phyloP scores from a whole-genome alignment of 164 flowering plant species.

The Saururus chinensis region DNA sequence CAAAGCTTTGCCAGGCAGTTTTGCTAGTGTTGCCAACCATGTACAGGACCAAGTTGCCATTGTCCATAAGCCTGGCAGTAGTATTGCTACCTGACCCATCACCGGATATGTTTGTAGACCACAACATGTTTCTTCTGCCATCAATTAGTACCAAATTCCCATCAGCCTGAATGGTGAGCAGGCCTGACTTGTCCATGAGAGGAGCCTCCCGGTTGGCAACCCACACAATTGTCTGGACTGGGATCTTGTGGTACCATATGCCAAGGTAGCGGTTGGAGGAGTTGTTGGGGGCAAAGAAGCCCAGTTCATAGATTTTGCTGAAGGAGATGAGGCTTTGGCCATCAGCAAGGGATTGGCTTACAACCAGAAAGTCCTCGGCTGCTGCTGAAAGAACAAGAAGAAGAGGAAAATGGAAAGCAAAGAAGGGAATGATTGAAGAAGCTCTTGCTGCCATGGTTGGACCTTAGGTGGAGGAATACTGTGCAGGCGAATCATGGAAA shows the following conservation, averaged over 20 bases:
- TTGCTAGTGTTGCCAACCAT: neutral
- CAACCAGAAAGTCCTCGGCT: neutral
- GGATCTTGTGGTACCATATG: constrained; percentile 19
- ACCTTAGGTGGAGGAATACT: too few relatives aligned
- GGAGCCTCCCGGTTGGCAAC: constrained; percentile 30
- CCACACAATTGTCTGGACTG: constrained; percentile 20
- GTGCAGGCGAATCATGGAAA: too few relatives aligned
- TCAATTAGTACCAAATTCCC: neutral
- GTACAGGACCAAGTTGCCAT: neutral
- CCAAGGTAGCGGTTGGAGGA: constrained; percentile 18
- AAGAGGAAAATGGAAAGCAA: neutral
- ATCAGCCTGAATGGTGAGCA: neutral
- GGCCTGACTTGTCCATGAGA: constrained; percentile 2
- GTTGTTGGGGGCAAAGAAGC: constrained; percentile 21
- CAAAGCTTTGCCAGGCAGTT: constrained; percentile 19
- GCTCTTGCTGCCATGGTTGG: neutral
- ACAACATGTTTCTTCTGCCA: neutral
- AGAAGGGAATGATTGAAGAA: neutral
- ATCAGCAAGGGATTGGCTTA: neutral
- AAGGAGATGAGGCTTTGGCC: constrained; percentile 15
- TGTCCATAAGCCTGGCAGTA: neutral
- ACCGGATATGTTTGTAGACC: neutral
- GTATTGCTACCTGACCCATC: neutral
- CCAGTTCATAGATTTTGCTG: constrained; percentile 13
- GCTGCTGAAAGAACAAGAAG: neutral